Percentiles rank a stretch among this genome's conserved stretches.
These are phyloP conservation scores for Curvularia lunata DNA, from an alignment of 2,329 filamentous ascomycete genomes.

Conservation along the genomic window DNA sequence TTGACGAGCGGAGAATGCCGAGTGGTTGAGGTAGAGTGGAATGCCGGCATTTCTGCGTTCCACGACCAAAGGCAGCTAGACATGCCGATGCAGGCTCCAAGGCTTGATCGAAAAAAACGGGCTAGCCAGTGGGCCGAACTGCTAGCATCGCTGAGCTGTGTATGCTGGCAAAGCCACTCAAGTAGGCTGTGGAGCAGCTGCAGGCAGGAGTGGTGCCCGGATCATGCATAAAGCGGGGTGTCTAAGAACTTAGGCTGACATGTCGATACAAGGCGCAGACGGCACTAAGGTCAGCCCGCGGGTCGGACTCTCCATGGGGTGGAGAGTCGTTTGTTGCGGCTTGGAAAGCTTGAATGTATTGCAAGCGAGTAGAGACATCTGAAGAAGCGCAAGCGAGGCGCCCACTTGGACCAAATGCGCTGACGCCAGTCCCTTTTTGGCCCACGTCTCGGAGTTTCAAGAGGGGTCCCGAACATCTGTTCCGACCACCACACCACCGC, in stretches of 20 bases:
- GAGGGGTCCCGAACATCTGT: slow-evolving; percentile 37
- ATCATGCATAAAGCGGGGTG: slow-evolving; percentile 1
- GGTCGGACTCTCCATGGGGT: slow-evolving; percentile 18
- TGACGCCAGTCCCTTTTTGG: slow-evolving; percentile 18
- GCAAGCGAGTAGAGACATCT: not conserved
- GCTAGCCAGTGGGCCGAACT: slow-evolving; percentile 18
- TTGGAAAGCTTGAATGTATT: slow-evolving; percentile 7
- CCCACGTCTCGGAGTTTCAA: slow-evolving; percentile 31
- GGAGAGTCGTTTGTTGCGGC: slow-evolving; percentile 14
- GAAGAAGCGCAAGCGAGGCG: slow-evolving; percentile 25
- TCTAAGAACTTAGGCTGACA: slow-evolving; percentile 7
- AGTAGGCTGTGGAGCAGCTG: slow-evolving; percentile 21
- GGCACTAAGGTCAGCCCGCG: not conserved
- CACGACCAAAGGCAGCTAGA: slow-evolving; percentile 24
- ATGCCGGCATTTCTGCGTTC: slow-evolving; percentile 17
- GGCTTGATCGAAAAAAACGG: slow-evolving; percentile 16
- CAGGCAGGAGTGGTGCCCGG: slow-evolving; percentile 22
- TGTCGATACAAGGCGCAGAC: not conserved
- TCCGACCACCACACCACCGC: slow-evolving; percentile 24
- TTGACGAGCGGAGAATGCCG: slow-evolving; percentile 13
- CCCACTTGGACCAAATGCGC: slow-evolving; percentile 10
- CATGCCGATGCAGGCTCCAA: slow-evolving; percentile 17
- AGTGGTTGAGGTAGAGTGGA: slow-evolving; percentile 12
- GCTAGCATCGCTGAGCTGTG: slow-evolving; percentile 22
- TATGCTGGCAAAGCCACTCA: slow-evolving; percentile 21